Conservation (phyloP, 2,329 filamentous ascomycete genomes). For the Fusarium subtropicale region DNA sequence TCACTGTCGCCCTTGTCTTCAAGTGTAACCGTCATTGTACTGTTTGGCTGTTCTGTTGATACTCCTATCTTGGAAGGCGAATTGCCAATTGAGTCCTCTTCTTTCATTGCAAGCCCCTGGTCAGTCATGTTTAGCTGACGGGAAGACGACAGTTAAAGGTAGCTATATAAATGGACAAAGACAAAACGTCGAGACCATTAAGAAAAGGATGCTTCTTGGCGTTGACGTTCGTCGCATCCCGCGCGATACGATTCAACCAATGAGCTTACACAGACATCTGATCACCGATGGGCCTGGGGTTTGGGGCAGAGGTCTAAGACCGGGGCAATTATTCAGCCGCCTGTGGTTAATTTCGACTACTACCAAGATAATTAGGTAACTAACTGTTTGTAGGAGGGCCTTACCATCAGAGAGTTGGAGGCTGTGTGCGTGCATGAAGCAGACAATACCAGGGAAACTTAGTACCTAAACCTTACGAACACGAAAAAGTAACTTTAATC, state of each 20-base stretch:
- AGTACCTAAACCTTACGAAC: not conserved
- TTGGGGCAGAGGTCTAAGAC: not conserved
- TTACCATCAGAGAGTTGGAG: not conserved
- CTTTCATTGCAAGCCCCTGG: not conserved
- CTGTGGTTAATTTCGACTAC: conserved; percentile 17
- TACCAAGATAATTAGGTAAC: too few species aligned
- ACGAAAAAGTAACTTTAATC: conserved; percentile 1
- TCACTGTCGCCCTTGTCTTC: not conserved
- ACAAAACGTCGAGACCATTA: conserved; percentile 2
- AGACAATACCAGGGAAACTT: too few species aligned
- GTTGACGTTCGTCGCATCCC: conserved; percentile 22
- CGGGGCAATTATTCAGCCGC: conserved; percentile 18
- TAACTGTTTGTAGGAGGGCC: not conserved
- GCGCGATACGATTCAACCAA: conserved; percentile 33
- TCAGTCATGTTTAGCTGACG: conserved; percentile 13
- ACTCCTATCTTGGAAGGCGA: conserved; percentile 3
- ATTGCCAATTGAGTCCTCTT: conserved; percentile 7
- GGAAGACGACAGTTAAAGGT: not conserved
- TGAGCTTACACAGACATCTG: conserved; percentile 24
- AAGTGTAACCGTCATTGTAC: conserved; percentile 7
- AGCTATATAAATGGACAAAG: not conserved
- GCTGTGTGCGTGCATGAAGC: not conserved
- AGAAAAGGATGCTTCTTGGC: conserved; percentile 18
- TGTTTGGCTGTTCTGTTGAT: conserved; percentile 10
- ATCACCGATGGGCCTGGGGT: not conserved